Percentiles rank a stretch among this genome's conserved stretches.
Conservation (phyloP, 192 early-diverging fungal species). For the Podila minutissima region DNA sequence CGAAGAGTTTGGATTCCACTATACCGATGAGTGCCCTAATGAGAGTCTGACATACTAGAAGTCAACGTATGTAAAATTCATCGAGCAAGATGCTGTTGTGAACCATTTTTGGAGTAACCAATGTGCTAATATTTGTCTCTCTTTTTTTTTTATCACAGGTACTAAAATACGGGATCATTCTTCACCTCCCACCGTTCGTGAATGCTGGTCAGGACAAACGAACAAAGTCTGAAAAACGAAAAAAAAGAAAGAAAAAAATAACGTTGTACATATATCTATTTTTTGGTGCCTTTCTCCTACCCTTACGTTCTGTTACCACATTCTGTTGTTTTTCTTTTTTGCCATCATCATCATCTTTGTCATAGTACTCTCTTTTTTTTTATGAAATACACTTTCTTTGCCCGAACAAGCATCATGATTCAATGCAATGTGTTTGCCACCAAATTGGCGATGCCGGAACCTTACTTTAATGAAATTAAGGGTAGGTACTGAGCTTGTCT, state of each 20-base stretch:
- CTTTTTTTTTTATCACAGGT: not conserved
- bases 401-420: no score
- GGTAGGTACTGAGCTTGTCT: no score
- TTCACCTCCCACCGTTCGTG: not conserved
- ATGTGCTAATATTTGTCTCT: not conserved
- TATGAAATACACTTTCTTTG: no score
- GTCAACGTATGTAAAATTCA: no score
- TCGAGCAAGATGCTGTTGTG: no score
- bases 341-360: not conserved
- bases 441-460: no score
- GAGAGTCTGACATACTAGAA: constrained; percentile 29
- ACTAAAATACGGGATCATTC: not conserved
- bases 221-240: not conserved
- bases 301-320: not conserved
- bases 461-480: no score
- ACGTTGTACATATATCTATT: not conserved
- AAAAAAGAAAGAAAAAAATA: not conserved
- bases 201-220: constrained; percentile 3
- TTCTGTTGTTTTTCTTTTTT: not conserved
- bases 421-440: no score
- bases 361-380: not conserved
- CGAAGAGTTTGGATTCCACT: constrained; percentile 74
- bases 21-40: constrained; percentile 77
- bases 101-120: no score
- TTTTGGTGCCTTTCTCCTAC: no score